Conservation (phyloP, 2,329 filamentous ascomycete species). For the Aurifilum marmelostoma region DNA sequence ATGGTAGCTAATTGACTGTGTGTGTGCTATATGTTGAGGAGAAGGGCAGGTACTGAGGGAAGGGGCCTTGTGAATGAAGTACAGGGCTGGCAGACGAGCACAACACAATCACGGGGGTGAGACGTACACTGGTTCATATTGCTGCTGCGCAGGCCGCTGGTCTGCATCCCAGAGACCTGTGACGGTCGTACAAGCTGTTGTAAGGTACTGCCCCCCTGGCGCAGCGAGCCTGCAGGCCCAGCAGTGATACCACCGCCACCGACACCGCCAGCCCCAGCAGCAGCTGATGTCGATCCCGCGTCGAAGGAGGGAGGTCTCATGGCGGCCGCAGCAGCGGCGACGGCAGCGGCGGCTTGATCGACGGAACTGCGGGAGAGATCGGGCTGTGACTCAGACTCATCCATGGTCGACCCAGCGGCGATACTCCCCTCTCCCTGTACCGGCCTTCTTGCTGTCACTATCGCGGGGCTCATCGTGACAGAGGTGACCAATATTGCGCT, state of each 20-base stretch:
- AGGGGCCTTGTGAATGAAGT: background rate
- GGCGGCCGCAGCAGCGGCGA: constrained; percentile 50
- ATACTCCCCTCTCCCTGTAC: constrained; percentile 60
- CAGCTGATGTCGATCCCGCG: constrained; percentile 37
- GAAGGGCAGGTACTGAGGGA: no score
- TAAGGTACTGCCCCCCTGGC: constrained; percentile 56
- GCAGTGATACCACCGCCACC: constrained; percentile 25
- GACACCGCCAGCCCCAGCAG: constrained; percentile 17
- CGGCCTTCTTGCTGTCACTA: constrained; percentile 72
- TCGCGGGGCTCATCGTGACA: constrained; percentile 98
- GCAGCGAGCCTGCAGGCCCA: constrained; percentile 44
- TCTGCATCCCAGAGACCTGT: constrained; percentile 68
- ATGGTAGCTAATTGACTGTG: no score
- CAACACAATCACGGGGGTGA: constrained; percentile 34
- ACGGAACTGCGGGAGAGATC: constrained; percentile 60
- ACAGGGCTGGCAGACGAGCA: background rate
- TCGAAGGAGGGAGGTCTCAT: constrained; percentile 59
- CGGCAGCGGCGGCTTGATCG: constrained; percentile 43
- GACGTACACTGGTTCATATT: constrained; percentile 76
- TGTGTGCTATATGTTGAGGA: no score
- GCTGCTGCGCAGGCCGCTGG: constrained; percentile 59
- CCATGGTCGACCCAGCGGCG: constrained; percentile 55
- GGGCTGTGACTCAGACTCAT: constrained; percentile 60
- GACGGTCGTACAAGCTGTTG: constrained; percentile 75
- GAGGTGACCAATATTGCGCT: constrained; percentile 96